Evolutionary conservation across 1,284 basidiomycete species (phyloP), one percentile per base, ranked within the genome.

Genomic region (Limonomyces culmigenus): DNA sequence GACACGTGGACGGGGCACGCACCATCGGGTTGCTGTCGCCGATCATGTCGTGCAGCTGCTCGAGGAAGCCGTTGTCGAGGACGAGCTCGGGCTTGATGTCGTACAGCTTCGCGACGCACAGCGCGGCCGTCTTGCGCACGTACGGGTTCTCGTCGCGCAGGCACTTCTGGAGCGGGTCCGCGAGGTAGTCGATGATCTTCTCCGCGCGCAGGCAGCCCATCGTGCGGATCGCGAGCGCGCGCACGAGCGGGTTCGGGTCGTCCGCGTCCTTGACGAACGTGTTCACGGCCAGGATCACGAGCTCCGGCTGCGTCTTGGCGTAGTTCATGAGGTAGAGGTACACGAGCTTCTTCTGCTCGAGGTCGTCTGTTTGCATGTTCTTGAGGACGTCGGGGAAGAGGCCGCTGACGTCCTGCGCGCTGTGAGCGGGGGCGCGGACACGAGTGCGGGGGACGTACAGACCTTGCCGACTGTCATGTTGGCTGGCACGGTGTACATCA

Each of bases 271-370:
- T 77, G 39, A 98, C 93, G 51, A 98, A 98, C 1, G 93, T 98
- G 55, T 98, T 98, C 44, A 98, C 92, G 12, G 93, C 93, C 33
- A 98, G 72, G 52, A 98, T 97, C 56, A 97, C 93, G 18, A 84
- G 70, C 55, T 98, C 93, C 0, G 95, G 93, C 53, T 98, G 93
- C 0, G 93, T 92, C 55, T 95, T 95, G 35, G 92, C 91, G 49
- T 97, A 97, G 63, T 96, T 95, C 80, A 96, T 96, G 40, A 97
- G 76, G 55, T 96, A 98, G 32, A 97, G 74, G 51, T 98, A 98
- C 17, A 97, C 93, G 32, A 98, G 80, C 57, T 93, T 92, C 68
- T 92, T 93, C 56, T 92, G 87, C 52, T 92, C 89, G 36, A 93
- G 69, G 52, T 92, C 85, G 29, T 91, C 87, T 16, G 87, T 88